Evolutionary conservation across 495 filamentous ascomycete species (phyloP), one percentile per base, ranked within the genome.

Genomic region (Penicillium steckii): DNA sequence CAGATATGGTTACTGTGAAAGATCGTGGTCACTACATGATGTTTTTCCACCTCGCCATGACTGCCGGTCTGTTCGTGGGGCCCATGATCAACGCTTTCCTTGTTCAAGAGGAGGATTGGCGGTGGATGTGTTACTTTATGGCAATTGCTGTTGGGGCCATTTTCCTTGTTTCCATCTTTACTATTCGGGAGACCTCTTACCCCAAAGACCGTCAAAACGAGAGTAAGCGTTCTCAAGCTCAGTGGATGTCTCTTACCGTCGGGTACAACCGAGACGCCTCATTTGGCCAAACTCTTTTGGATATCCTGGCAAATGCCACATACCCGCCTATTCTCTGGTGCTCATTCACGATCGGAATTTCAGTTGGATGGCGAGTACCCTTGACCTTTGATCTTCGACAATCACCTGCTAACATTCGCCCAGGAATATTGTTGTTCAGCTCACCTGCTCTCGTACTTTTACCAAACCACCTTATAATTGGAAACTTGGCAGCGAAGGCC

Each of bases 21-120:
- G 64, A 70, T n/a, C 61, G 67, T 4, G 67, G 67, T 8, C 67
- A 69, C 35, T 67, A 61, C 37, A 53, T 69, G 49, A 70, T 70
- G 67, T 58, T 70, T 26, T 70, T 70, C 48, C 65, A 70, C 24
- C 38, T 70, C 5, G 65, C 65, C 2, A 47, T 70, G 46, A 66
- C 62, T 1, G 46, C 51, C 3, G 67, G 67, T 3, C 44, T 68
- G 22, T 70, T 70, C 8, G 21, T 70, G 17, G 67, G 67, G 1
- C 67, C 67, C 4, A 44, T 70, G 35, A 69, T 69, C 56, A 67
- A 64, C 24, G 67, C 67, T 1, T 67, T 65, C 22, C 53, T 69
- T 2, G 61, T 65, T 0, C 67, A 69, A 43, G 52, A 65, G 18
- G 26, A 61, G 26, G 30, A 59, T 13, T 69, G 67, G 67, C 57